A percentile compares a stretch with the other conserved stretches of the same genome.
phyloP scores from a whole-genome alignment of 139 green algal species.

The Chlamydomonas urium region DNA sequence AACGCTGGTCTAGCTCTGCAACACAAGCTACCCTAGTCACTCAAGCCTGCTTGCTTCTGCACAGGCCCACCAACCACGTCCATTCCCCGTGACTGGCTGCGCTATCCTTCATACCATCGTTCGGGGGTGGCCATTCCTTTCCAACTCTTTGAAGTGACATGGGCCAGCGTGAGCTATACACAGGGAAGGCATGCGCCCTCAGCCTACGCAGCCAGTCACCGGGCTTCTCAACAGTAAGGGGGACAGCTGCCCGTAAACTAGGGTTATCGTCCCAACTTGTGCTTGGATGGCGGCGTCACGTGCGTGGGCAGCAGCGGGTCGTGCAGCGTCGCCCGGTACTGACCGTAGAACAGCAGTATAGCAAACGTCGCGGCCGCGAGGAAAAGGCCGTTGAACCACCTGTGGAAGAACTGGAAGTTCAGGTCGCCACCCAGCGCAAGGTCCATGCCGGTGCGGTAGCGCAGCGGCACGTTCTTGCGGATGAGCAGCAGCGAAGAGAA shows the following conservation, averaged over 20 bases:
- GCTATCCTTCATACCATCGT: no score
- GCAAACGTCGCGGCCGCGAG: slow-evolving; percentile 48
- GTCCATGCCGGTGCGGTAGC: slow-evolving; percentile 65
- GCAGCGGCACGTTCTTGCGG: slow-evolving; percentile 67
- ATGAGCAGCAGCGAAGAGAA: slow-evolving; percentile 83
- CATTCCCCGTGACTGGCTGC: no score
- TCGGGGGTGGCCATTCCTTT: no score
- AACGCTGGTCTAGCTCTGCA: background rate
- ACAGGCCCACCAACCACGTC: background rate
- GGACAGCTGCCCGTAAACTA: no score
- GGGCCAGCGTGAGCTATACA: no score
- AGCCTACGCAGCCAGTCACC: no score
- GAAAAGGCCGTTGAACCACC: slow-evolving; percentile 64
- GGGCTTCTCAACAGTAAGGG: no score
- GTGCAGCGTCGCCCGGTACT: slow-evolving; percentile 26
- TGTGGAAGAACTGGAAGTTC: slow-evolving; percentile 83
- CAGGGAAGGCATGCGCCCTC: no score
- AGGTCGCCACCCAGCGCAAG: slow-evolving; percentile 69
- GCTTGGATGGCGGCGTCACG: background rate
- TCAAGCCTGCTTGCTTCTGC: background rate
- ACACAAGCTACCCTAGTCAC: background rate
- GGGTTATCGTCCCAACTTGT: no score
- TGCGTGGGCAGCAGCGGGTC: slow-evolving; percentile 19
- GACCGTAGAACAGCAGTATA: slow-evolving; percentile 43
- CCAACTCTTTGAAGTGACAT: no score